Conservation (phyloP, 1,284 basidiomycete genomes). For the Mycosarcoma maydis region DNA sequence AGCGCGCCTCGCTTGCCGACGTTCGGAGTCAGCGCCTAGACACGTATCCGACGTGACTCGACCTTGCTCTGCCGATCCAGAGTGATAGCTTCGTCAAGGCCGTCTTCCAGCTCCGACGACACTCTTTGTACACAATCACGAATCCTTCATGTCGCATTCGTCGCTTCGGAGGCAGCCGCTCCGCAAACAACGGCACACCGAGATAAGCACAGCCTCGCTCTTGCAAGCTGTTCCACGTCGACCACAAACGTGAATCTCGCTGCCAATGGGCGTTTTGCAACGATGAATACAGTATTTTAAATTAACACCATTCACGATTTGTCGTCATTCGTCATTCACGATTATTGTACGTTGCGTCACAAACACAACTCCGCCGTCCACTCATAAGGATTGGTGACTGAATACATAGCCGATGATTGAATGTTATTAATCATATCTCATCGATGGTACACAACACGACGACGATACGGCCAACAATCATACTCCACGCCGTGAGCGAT, state of each 20-base stretch:
- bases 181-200: neutral
- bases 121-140: neutral
- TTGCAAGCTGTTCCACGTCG: neutral
- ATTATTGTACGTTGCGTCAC: too few relatives aligned
- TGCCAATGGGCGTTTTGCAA: too few relatives aligned
- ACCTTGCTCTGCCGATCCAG: neutral
- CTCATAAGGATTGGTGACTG: too few relatives aligned
- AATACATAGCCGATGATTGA: too few relatives aligned
- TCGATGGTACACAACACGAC: too few relatives aligned
- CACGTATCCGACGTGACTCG: conserved; percentile 7
- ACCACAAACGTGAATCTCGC: too few relatives aligned
- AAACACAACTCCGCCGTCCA: too few relatives aligned
- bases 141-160: conserved; percentile 2
- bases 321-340: too few relatives aligned
- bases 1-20: conserved; percentile 1
- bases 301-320: too few relatives aligned
- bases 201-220: conserved; percentile 4
- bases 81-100: neutral
- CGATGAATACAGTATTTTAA: too few relatives aligned
- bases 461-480: too few relatives aligned
- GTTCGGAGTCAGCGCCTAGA: conserved; percentile 5
- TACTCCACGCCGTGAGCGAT: neutral
- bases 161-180: conserved; percentile 2
- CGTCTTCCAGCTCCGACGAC: conserved; percentile 2
- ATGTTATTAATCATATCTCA: too few relatives aligned